Evolutionary conservation across 768 basidiomycete species (phyloP).

Genomic region (Hydnomerulius pinastri): DNA sequence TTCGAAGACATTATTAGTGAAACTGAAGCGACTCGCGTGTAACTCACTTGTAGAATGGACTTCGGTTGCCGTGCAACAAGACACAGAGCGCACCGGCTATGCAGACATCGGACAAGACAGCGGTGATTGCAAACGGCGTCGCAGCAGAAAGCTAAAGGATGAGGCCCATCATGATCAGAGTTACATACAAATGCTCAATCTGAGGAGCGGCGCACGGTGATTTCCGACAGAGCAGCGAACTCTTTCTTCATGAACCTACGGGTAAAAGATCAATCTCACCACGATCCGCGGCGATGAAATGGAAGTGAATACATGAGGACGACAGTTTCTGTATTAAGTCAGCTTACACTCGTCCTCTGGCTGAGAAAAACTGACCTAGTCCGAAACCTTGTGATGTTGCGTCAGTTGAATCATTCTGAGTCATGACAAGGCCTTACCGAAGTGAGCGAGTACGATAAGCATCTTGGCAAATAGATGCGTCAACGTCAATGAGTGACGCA

Average conservation of each 20-base stretch:
- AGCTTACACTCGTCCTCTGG: background rate
- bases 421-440: too few species aligned
- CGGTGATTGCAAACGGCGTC: constrained; percentile 46
- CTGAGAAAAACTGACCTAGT: constrained; percentile 28
- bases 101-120: constrained; percentile 47
- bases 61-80: constrained; percentile 42
- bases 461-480: constrained; percentile 7
- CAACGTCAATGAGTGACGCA: background rate
- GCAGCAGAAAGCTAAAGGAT: constrained; percentile 36
- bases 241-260: constrained; percentile 40
- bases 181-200: background rate
- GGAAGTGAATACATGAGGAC: constrained; percentile 4
- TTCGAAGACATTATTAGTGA: constrained; percentile 11
- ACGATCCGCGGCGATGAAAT: background rate
- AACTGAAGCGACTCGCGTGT: background rate
- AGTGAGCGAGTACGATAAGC: constrained; percentile 41
- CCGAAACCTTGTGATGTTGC: constrained; percentile 35
- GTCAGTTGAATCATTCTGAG: too few species aligned
- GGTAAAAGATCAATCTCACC: background rate
- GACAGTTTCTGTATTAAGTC: constrained; percentile 8
- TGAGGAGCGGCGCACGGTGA: constrained; percentile 31
- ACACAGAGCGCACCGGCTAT: constrained; percentile 45
- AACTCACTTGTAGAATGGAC: constrained; percentile 36
- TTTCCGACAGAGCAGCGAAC: constrained; percentile 37
- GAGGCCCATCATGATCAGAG: background rate